Evolutionary conservation across 306 rosid species (phyloP), one percentile per base, ranked within the genome.

Genomic region (Casuarina equisetifolia): DNA sequence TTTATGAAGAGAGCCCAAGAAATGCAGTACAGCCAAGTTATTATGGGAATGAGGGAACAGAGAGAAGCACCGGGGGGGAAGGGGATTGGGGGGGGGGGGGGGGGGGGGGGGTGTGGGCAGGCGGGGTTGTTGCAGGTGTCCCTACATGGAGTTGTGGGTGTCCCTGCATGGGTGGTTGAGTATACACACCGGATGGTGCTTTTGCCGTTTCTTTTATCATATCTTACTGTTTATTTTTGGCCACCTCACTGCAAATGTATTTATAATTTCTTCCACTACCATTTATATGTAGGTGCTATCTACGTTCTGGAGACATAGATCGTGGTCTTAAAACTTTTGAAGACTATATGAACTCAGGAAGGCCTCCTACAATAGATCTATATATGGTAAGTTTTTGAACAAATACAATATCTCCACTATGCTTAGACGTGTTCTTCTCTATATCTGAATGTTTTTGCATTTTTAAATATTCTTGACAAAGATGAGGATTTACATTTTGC

Each of bases 241-340:
- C 46, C 11, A 5, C 39, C 19, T 38, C 46, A 38, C n/a, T 38
- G 16, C 43, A 63, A 6, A 63, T 63, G 8, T 38, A 36, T 63
- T 5, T 13, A 16, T 63, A 63, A 78, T 69, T 44, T 79, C 61
- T 54, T 74, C 64, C 49, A 54, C 81, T 74, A 61, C 74, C 83
- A 44, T 83, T 79, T 78, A 75, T 77, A 43, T 79, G 76, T 86
- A 95, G 97, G 92, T 89, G 97, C 83, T 91, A 92, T 83, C 82
- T 92, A 80, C 74, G 80, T 59, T 84, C 89, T 38, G 96, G 98
- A 76, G 91, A 91, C 73, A 83, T 95, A 85, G 98, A 92, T 52
- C 89, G 82, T 76, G 97, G 81, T 79, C 85, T 73, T 76, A 85
- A 84, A 78, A 50, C 76, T 45, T 87, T 92, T 87, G 96, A 91